phyloP scores from a whole-genome alignment of 495 filamentous ascomycete genomes.

The Penicillium nucicola region DNA sequence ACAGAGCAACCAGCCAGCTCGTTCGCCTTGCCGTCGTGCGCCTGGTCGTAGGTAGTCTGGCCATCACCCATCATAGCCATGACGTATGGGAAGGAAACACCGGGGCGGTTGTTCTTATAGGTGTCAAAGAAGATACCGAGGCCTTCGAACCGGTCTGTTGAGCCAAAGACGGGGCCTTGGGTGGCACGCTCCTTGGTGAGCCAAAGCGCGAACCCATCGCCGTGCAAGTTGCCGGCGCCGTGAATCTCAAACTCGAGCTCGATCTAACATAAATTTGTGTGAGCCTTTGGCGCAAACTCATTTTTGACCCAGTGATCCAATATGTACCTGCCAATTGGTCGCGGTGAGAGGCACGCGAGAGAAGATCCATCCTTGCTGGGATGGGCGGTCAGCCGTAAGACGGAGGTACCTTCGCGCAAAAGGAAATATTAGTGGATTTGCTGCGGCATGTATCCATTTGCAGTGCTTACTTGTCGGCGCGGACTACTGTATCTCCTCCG shows the following conservation, averaged over 20 bases:
- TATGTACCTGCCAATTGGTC: slow-evolving; percentile 91
- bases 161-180: slow-evolving; percentile 83
- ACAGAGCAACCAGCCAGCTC: slow-evolving; percentile 93
- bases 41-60: slow-evolving; percentile 83
- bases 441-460: background rate
- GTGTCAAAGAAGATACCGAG: slow-evolving; percentile 98
- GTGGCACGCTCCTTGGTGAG: slow-evolving; percentile 88
- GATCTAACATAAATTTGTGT: slow-evolving; percentile 50
- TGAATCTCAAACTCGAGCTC: slow-evolving; percentile 93
- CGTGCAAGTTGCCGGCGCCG: slow-evolving; percentile 80
- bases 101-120: slow-evolving; percentile 99
- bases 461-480: slow-evolving; percentile 76
- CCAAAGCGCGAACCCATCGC: slow-evolving; percentile 98
- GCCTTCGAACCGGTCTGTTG: slow-evolving; percentile 85
- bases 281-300: background rate
- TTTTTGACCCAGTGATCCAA: too few species aligned
- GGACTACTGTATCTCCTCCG: slow-evolving; percentile 91
- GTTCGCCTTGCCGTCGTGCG: slow-evolving; percentile 89
- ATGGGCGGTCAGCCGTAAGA: slow-evolving; percentile 84
- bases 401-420: slow-evolving; percentile 77
- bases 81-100: slow-evolving; percentile 92
- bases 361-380: slow-evolving; percentile 89
- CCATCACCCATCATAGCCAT: slow-evolving; percentile 99
- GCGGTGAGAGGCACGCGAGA: slow-evolving; percentile 92
- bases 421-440: background rate